Conservation (phyloP, 306 rosid species). For the Crataegus laevigata region DNA sequence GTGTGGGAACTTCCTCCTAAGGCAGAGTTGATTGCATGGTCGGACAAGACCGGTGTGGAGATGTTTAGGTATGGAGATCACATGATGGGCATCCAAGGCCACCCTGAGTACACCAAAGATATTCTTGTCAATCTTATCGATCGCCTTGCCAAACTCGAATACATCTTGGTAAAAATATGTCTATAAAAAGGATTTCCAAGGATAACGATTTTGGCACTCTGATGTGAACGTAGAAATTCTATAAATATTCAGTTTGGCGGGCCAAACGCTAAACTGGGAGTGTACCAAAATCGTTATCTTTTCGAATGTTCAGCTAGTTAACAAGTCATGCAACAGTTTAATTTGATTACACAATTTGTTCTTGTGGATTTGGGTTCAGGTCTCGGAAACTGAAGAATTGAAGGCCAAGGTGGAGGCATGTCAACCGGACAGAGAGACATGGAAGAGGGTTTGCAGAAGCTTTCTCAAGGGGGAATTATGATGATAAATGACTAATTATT, state of each 20-base stretch:
- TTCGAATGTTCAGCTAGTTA: too few relatives aligned
- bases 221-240: too few relatives aligned
- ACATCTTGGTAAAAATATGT: constrained; percentile 31
- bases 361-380: constrained; percentile 22
- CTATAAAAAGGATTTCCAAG: too few relatives aligned
- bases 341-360: neutral
- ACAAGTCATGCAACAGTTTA: too few relatives aligned
- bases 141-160: constrained; percentile 43
- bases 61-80: constrained; percentile 66
- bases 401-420: constrained; percentile 32
- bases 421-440: constrained; percentile 61
- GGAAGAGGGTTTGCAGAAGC: constrained; percentile 49
- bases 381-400: constrained; percentile 35
- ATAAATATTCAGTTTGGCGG: too few relatives aligned
- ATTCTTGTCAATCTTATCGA: constrained; percentile 62
- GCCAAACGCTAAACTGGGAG: too few relatives aligned
- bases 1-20: constrained; percentile 61
- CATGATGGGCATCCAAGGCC: constrained; percentile 91
- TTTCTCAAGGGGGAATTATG: constrained; percentile 59
- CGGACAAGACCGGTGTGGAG: constrained; percentile 73
- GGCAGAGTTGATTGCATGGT: constrained; percentile 78
- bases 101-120: constrained; percentile 83
- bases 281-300: too few relatives aligned
- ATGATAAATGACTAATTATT: neutral
- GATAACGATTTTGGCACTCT: too few relatives aligned